These are phyloP conservation scores for Lactarius sanguifluus DNA, from an alignment of 768 basidiomycete genomes.

Conservation along the genomic window DNA sequence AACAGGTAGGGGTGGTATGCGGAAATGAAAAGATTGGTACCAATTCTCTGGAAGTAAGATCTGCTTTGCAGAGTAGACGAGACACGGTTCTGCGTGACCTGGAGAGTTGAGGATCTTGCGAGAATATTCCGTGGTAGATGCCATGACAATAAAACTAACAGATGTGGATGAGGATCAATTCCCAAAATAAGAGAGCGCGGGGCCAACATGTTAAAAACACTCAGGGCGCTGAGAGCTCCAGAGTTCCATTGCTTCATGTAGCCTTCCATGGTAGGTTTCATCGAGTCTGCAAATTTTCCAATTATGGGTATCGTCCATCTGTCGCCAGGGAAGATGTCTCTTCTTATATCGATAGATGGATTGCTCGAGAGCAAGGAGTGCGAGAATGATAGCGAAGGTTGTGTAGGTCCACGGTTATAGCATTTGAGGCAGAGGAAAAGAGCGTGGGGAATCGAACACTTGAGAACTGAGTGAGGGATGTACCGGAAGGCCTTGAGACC, in stretches of 20 bases:
- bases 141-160: constrained; percentile 98
- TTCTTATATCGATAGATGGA: constrained; percentile 88
- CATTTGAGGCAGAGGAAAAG: constrained; percentile 38
- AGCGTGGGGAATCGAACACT: constrained; percentile 51
- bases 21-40: constrained; percentile 40
- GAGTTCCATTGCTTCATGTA: constrained; percentile 93
- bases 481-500: constrained; percentile 45
- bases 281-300: constrained; percentile 91
- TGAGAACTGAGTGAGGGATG: constrained; percentile 42
- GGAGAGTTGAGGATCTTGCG: constrained; percentile 98
- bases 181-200: constrained; percentile 9
- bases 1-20: not conserved
- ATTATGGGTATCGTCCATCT: constrained; percentile 97
- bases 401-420: constrained; percentile 61
- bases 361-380: constrained; percentile 86
- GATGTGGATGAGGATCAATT: constrained; percentile 4
- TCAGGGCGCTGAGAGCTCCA: constrained; percentile 83
- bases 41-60: constrained; percentile 86
- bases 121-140: constrained; percentile 87
- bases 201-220: constrained; percentile 95
- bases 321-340: constrained; percentile 80
- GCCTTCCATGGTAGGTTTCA: constrained; percentile 86
- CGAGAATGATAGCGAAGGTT: constrained; percentile 61
- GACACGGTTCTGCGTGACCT: constrained; percentile 86
- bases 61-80: constrained; percentile 88